Evolutionary conservation across 2,329 filamentous ascomycete genomes (phyloP), one percentile per base, ranked within the genome.

Genomic region (Anthostomella pinea): DNA sequence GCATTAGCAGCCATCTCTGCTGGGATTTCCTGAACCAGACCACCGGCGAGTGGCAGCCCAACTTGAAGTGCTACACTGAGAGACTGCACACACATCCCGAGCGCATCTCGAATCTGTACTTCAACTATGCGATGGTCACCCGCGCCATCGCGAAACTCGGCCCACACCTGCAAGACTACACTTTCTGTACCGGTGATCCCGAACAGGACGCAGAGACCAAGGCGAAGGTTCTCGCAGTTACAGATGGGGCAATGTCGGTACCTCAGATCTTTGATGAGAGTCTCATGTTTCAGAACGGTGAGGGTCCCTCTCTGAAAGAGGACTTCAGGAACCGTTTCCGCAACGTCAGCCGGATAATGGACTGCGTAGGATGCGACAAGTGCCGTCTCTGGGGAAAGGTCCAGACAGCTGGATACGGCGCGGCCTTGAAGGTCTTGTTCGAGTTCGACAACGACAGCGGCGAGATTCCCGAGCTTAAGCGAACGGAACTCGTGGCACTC

Each of bases 341-440:
- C 59, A 98, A 98, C 59, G 87, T 98, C 43, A 95, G 87, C 61
- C 82, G 93, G 25, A 75, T 97, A 48, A 98, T 98, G 93, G 93
- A 98, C 64, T 98, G 93, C 52, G 91, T 97, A 14, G 93, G 93
- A 28, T 98, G 93, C 64, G 93, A 98, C 68, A 98, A 98, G 69
- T 98, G 93, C 66, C 82, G 93, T 7, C 80, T 98, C 3, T 98
- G 93, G 93, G 93, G 93, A 31, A 98, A 98, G 67, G 68, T 98
- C 23, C 93, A 98, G 67, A 95, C 89, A 1, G 86, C 87, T 9
- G 93, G 93, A 3, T 97, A 96, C 59, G 93, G 93, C 32, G 88
- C 93, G 1, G 93, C 93, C 0, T 70, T 98, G 45, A 98, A 98
- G 67, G 84, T 98, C 4, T 75, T 98, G 2, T 98, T 98, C 55